Percentiles rank a stretch among this genome's conserved stretches.
Evolutionary conservation across 768 basidiomycete genomes (phyloP).

Genomic region (Russula brevipes): DNA sequence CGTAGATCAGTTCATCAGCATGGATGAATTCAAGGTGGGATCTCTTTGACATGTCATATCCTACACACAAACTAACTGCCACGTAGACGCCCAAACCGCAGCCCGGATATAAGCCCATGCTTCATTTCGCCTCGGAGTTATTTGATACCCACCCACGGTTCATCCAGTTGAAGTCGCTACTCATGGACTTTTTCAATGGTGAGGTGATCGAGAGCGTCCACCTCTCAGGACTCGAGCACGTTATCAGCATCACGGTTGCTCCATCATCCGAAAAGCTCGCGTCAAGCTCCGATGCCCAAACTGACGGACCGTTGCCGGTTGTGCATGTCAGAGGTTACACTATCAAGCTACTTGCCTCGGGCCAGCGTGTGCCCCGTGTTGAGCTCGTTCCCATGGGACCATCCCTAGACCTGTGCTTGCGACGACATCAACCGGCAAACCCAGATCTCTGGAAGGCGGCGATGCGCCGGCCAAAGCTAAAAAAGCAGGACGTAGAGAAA

Average conservation of each 20-base stretch:
- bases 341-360: constrained; percentile 65
- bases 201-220: constrained; percentile 80
- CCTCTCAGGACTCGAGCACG: constrained; percentile 78
- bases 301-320: constrained; percentile 51
- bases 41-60: not conserved
- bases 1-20: constrained; percentile 71
- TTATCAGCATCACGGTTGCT: constrained; percentile 74
- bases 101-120: constrained; percentile 82
- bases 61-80: not conserved
- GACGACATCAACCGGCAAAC: constrained; percentile 71
- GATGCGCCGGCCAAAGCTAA: constrained; percentile 78
- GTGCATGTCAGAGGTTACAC: constrained; percentile 89
- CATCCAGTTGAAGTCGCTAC: constrained; percentile 84
- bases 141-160: constrained; percentile 95
- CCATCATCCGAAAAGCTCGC: constrained; percentile 57
- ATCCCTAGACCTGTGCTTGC: constrained; percentile 72
- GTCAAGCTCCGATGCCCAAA: constrained; percentile 33
- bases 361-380: constrained; percentile 73
- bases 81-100: constrained; percentile 80
- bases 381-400: constrained; percentile 90
- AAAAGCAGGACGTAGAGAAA: constrained; percentile 80
- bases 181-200: constrained; percentile 87
- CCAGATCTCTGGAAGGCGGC: constrained; percentile 76
- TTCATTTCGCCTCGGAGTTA: constrained; percentile 93
- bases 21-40: constrained; percentile 80